Evolutionary conservation across 495 filamentous ascomycete genomes (phyloP).

Genomic region (Hyaloscypha variabilis): DNA sequence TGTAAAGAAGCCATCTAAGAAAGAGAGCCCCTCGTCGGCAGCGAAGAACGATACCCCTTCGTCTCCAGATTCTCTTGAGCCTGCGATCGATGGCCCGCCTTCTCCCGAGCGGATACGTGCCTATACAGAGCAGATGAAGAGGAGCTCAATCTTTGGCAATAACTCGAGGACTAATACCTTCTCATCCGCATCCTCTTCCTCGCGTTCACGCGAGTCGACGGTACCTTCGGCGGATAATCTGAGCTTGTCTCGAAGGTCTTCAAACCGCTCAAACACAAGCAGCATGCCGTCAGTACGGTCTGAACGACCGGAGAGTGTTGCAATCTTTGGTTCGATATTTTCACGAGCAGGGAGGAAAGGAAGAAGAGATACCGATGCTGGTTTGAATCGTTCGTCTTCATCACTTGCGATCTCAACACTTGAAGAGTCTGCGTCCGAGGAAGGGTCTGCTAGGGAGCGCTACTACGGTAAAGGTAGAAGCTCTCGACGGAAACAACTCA

Average conservation of each 20-base stretch:
- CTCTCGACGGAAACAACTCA: slow-evolving; percentile 45
- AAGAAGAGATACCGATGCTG: slow-evolving; percentile 11
- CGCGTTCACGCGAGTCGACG: slow-evolving; percentile 36
- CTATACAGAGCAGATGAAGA: slow-evolving; percentile 51
- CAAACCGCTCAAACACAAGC: slow-evolving; percentile 46
- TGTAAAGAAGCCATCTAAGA: slow-evolving; percentile 16
- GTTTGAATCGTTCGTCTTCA: slow-evolving; percentile 14
- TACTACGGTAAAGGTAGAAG: slow-evolving; percentile 17
- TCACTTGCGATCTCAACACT: slow-evolving; percentile 17
- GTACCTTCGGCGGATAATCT: slow-evolving; percentile 19
- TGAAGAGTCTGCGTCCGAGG: slow-evolving; percentile 5
- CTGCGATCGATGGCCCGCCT: slow-evolving; percentile 54
- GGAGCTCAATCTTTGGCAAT: slow-evolving; percentile 40
- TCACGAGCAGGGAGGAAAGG: slow-evolving; percentile 26
- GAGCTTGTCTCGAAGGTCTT: slow-evolving; percentile 48
- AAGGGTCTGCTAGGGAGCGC: slow-evolving; percentile 25
- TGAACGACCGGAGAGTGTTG: slow-evolving; percentile 55
- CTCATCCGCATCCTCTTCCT: slow-evolving; percentile 48
- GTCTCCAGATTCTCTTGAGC: slow-evolving; percentile 38
- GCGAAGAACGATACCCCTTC: slow-evolving; percentile 10
- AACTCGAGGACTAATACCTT: slow-evolving; percentile 42
- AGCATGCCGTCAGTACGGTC: slow-evolving; percentile 39
- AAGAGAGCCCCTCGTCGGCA: slow-evolving; percentile 6
- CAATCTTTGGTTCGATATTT: slow-evolving; percentile 57
- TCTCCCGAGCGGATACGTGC: slow-evolving; percentile 56